A percentile compares a stretch with the other conserved stretches of the same genome.
Conservation (phyloP, 495 filamentous ascomycete genomes). For the Penicillium coprophilum region DNA sequence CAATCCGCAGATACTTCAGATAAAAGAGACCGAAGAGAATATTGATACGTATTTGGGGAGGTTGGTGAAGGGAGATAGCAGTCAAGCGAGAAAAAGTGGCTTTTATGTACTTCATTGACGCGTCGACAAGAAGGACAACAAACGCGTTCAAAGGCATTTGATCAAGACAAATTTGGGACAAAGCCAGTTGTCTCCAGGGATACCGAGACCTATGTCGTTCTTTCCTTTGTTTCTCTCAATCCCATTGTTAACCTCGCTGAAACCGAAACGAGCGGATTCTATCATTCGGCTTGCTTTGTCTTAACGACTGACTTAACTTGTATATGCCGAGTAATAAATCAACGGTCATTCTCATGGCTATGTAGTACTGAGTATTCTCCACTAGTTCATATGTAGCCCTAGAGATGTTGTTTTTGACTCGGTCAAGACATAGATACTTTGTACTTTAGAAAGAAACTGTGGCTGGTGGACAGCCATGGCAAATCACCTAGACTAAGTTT, state of each 20-base stretch:
- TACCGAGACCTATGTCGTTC: background rate
- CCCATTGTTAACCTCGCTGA: background rate
- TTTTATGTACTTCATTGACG: background rate
- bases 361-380: background rate
- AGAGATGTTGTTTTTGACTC: background rate
- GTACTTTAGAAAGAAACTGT: background rate
- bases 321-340: background rate
- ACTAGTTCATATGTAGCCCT: too few relatives aligned
- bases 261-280: background rate
- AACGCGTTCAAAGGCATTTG: background rate
- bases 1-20: background rate
- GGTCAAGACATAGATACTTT: background rate
- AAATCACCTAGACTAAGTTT: background rate
- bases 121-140: background rate
- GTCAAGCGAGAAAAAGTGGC: background rate
- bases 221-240: slow-evolving; percentile 1
- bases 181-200: background rate
- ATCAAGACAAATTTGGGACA: background rate
- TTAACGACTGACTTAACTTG: background rate
- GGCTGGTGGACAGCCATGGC: background rate
- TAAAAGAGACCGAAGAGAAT: background rate
- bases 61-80: background rate
- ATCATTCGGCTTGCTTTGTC: background rate
- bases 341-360: background rate
- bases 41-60: background rate